Evolutionary conservation across 345 rosid species (phyloP).

Genomic region (Rhodamnia rubescens): DNA sequence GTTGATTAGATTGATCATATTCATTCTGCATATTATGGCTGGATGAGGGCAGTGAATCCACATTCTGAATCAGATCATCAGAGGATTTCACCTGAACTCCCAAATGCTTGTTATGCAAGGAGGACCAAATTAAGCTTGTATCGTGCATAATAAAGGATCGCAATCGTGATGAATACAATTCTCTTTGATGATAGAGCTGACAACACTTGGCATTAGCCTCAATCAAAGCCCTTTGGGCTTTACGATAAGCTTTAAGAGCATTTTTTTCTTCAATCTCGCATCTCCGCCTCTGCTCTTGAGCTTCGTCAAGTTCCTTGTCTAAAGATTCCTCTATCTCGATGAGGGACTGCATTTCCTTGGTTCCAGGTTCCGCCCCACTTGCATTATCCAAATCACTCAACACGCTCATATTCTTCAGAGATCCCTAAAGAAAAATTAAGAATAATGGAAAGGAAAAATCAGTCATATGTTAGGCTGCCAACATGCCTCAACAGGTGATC

Average conservation of each 20-base stretch:
- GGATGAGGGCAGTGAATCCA: constrained; percentile 29
- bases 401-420: constrained; percentile 17
- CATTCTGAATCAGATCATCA: constrained; percentile 18
- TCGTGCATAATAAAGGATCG: constrained; percentile 53
- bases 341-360: constrained; percentile 33
- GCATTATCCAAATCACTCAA: constrained; percentile 24
- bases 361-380: constrained; percentile 24
- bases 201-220: constrained; percentile 83
- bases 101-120: constrained; percentile 25
- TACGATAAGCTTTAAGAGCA: constrained; percentile 77
- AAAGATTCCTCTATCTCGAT: constrained; percentile 67
- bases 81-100: constrained; percentile 25
- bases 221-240: constrained; percentile 76
- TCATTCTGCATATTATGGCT: constrained; percentile 28
- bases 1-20: constrained; percentile 18
- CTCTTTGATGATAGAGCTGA: constrained; percentile 68
- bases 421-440: constrained; percentile 23
- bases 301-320: constrained; percentile 83
- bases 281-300: constrained; percentile 50
- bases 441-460: background rate
- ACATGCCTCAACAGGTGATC: background rate
- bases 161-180: constrained; percentile 52
- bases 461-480: background rate
- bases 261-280: constrained; percentile 95
- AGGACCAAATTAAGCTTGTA: constrained; percentile 43